Evolutionary conservation across 768 basidiomycete genomes (phyloP), one percentile per base, ranked within the genome.

Genomic region (Rhodotorula sphaerocarpa): DNA sequence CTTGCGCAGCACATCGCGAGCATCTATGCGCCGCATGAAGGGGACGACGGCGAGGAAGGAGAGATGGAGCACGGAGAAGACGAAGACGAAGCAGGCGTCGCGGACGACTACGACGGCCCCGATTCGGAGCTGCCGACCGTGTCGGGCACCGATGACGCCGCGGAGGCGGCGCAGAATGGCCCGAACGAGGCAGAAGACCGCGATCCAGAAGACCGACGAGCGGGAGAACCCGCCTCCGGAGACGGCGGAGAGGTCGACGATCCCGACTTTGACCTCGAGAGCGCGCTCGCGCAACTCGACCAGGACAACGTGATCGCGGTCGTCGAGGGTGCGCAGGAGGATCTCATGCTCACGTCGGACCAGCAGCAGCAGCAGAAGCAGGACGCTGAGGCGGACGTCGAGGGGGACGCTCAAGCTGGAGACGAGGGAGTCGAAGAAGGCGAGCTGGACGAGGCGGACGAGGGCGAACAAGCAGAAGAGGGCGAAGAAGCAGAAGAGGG

Each of bases 1-100:
- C 59, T 70, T 28, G 63, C 58, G 10, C 39, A 57, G 33, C 70
- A 70, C 58, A 56, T 70, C 18, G 63, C 63, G 7, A 57, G 58
- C 1, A 41, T 28, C 11, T 45, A 42, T 1, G 42, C 56, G 5
- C 42, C 34, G 25, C 33, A 44, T 4, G 51, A 10, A 10, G 30
- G 12, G 25, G 48, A 23, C 25, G 55, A 31, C n/a, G 55, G 28
- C 25, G 57, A 43, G 16, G 47, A 9, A 2, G 25, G 7, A 18
- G 31, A 43, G 3, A 39, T 25, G 28, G 34, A 50, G n/a, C 12
- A n/a, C 3, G 43, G 18, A 0, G 51, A 46, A 20, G 25, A 39
- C 11, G 56, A 57, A 5, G 23, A 34, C 7, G 46, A 36, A 33
- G 31, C 31, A 41, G 48, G 44, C 16, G 28, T 30, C 20, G 50